Evolutionary conservation across 768 basidiomycete species (phyloP), one percentile per base, ranked within the genome.

Genomic region (Tricholoma hemisulphureum): DNA sequence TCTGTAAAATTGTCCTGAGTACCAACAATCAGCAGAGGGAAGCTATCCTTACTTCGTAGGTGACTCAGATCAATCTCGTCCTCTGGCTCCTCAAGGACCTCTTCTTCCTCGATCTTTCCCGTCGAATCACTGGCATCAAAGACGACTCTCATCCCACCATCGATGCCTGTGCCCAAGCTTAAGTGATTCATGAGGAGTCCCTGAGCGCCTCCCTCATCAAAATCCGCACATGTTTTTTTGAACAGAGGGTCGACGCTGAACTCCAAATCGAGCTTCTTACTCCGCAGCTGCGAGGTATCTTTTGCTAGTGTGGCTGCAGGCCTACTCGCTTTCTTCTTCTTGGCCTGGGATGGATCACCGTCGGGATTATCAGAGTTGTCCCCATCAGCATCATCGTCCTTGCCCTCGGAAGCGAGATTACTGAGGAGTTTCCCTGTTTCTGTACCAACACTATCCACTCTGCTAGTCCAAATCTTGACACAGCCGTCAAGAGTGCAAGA

Each of bases 391-490:
- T 80, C 82, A 23, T 80, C 84, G 9, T 76, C 77, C 54, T 70
- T 77, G 16, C 78, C 80, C 28, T 79, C 80, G 51, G 80, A 77
- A 16, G 86, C 88, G 23, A 99, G 83, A 67, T 98, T 98, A 65
- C 88, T 93, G 56, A 98, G 80, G 11, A 99, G 81, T 70, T 97
- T 98, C 24, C 94, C 94, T 0, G 95, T 98, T 72, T 98, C 97
- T 0, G 93, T 96, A 21, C 93, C 93, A 32, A 98, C 95, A 60
- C 89, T 92, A 71, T 99, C 97, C 37, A 99, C 96, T 46, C 97
- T 88, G 63, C 90, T 93, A 6, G 95, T 98, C 95, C 95, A 99
- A 60, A 99, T 98, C 76, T 98, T 99, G 71, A 99, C 94, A 71
- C 97, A 99, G 2, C 96, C 97, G 58, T 99, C 97, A 20, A 99